Base-by-base conservation (phyloP, 2,329 filamentous ascomycete species). In the Ascochyta clinopodiicola region DNA sequence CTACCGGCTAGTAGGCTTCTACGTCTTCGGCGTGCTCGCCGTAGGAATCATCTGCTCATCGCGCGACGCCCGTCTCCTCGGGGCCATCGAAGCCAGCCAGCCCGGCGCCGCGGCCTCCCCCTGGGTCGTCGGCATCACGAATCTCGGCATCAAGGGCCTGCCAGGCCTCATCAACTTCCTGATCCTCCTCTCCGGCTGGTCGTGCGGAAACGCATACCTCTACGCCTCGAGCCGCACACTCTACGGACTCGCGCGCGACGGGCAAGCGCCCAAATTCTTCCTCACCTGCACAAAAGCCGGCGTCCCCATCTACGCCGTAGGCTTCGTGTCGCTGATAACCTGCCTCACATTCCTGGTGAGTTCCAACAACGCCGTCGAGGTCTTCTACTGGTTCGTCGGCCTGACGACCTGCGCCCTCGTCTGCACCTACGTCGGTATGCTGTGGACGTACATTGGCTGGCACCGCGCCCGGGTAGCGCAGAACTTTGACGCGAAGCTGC, bases 301-400 rank as follows among this genome's bases (percentile, higher is more conserved):
- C 44, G 85, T 84, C 0, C 82, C 82, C 0, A 81, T 82, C 59
- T 73, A 73, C 46, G 80, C 81, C 4, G 80, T 84, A 21, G 66
- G 62, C 0, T 72, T 70, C 12, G 78, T 77, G 4, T 73, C 76
- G 1, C 66, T 79, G 9, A 81, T 82, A 66, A 76, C 75, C 22
- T 69, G 70, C 0, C 76, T 83, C 13, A 78, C 80, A 2, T 84
- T 83, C 60, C 73, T 84, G 13, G 76, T 79, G 19, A 78, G 73
- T 12, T 78, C 70, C 46, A 75, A 69, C 42, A 76, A 76, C 4
- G 72, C 76, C 15, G 75, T 79, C 13, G 34, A 57, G 32, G 72
- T 82, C 6, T 91, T 91, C 72, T 81, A 80, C 47, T 91, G 88
- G 86, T 89, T 91, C 70, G 82, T 86, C 64, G 89, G 88, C 71